These are phyloP conservation scores for Castanea sativa DNA, from an alignment of 306 rosid species.

Conservation along the genomic window DNA sequence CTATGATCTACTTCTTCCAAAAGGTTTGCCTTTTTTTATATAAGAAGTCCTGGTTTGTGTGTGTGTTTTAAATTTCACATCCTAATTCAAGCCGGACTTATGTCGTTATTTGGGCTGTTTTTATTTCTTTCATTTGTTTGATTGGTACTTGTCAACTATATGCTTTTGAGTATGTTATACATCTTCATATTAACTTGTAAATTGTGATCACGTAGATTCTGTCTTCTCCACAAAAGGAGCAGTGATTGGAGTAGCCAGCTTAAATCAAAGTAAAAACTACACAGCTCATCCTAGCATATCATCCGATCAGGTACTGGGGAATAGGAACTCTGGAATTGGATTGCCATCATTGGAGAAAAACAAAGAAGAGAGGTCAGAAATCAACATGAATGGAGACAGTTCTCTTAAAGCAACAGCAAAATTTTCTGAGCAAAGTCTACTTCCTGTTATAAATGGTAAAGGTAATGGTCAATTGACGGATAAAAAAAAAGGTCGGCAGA, in stretches of 20 bases:
- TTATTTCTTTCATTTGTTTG: constrained; percentile 8
- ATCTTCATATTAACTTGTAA: constrained; percentile 20
- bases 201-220: constrained; percentile 29
- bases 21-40: constrained; percentile 53
- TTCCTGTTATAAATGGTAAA: constrained; percentile 33
- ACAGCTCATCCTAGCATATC: constrained; percentile 39
- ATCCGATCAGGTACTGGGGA: constrained; percentile 31
- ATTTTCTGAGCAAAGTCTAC: constrained; percentile 38
- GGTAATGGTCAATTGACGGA: constrained; percentile 19
- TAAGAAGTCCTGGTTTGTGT: constrained; percentile 14
- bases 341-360: constrained; percentile 41
- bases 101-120: constrained; percentile 3
- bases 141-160: neutral
- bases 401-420: constrained; percentile 34
- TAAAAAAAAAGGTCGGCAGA: constrained; percentile 30
- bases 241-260: constrained; percentile 26
- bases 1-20: constrained; percentile 64
- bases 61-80: constrained; percentile 4
- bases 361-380: constrained; percentile 40
- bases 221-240: constrained; percentile 43
- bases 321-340: constrained; percentile 35
- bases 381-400: constrained; percentile 32
- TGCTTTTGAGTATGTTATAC: constrained; percentile 4
- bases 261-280: constrained; percentile 49
- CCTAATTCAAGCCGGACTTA: constrained; percentile 18